These are phyloP conservation scores for Fistulifera solaris DNA, from an alignment of 108 stramenopile genomes.

Conservation along the genomic window DNA sequence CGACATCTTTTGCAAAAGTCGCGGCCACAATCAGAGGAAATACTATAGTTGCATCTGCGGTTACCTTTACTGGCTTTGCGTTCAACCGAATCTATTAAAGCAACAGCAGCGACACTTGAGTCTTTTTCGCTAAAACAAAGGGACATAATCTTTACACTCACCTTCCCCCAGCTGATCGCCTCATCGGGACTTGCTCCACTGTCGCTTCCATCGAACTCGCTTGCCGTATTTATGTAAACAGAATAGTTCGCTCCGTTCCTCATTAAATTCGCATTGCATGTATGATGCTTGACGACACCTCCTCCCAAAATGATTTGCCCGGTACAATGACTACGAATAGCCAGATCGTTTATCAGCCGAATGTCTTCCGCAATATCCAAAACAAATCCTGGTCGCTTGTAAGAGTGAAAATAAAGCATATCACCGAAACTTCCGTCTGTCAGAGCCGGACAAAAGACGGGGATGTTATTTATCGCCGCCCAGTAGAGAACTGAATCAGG, in stretches of 20 bases:
- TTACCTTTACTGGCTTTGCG: slow-evolving; percentile 93
- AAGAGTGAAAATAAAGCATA: slow-evolving; percentile 99
- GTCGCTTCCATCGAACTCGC: slow-evolving; percentile 98
- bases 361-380: slow-evolving; percentile 95
- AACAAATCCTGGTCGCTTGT: slow-evolving; percentile 94
- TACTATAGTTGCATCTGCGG: slow-evolving; percentile 91
- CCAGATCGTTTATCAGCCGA: slow-evolving; percentile 90
- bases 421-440: slow-evolving; percentile 99
- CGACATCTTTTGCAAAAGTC: slow-evolving; percentile 94
- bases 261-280: slow-evolving; percentile 99
- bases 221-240: slow-evolving; percentile 96
- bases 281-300: slow-evolving; percentile 98
- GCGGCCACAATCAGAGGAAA: slow-evolving; percentile 95
- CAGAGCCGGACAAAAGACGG: slow-evolving; percentile 97
- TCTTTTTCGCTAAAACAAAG: slow-evolving; percentile 95
- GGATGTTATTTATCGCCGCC: slow-evolving; percentile 87
- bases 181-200: slow-evolving; percentile 96
- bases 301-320: slow-evolving; percentile 98
- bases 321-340: slow-evolving; percentile 83
- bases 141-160: slow-evolving; percentile 83
- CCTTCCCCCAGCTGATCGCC: slow-evolving; percentile 98
- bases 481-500: slow-evolving; percentile 94
- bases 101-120: slow-evolving; percentile 85
- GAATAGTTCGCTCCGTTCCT: slow-evolving; percentile 98
- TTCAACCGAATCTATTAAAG: slow-evolving; percentile 60